Evolutionary conservation across 192 early-diverging fungal species (phyloP).

Genomic region (Linnemannia schmuckeri): DNA sequence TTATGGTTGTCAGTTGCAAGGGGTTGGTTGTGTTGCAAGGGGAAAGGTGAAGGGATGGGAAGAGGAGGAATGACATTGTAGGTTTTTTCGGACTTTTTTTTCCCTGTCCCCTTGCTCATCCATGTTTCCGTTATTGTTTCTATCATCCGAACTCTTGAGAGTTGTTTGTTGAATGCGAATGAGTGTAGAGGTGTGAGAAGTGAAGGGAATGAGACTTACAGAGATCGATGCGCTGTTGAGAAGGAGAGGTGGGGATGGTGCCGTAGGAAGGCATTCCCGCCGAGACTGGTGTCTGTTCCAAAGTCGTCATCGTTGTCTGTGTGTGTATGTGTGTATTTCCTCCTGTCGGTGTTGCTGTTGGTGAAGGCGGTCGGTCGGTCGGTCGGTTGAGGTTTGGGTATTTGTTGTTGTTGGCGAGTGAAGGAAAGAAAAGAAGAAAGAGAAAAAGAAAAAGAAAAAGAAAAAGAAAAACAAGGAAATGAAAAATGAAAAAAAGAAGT

Average conservation of each 20-base stretch:
- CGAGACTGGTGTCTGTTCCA: neutral
- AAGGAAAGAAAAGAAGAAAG: neutral
- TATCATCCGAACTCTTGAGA: neutral
- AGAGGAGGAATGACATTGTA: neutral
- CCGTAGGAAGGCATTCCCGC: slow-evolving; percentile 17
- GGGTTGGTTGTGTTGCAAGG: neutral
- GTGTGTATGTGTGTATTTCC: neutral
- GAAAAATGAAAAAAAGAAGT: neutral
- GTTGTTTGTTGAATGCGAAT: neutral
- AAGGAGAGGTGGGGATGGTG: slow-evolving; percentile 8
- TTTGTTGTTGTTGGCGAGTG: neutral
- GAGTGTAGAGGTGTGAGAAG: neutral
- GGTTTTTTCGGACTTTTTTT: slow-evolving; percentile 7
- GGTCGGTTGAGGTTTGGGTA: neutral
- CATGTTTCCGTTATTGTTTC: neutral
- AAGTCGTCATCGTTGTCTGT: neutral
- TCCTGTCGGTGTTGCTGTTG: neutral
- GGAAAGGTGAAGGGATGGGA: neutral
- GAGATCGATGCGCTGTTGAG: slow-evolving; percentile 31
- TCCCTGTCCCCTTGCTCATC: neutral
- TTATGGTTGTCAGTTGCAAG: neutral
- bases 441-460: neutral
- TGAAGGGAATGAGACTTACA: slow-evolving; percentile 27
- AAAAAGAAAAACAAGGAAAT: neutral
- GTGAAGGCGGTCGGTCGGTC: neutral